Evolutionary conservation across 257 asterid genomes (phyloP), one percentile per base, ranked within the genome.

Genomic region (Solanum appendiculatum): DNA sequence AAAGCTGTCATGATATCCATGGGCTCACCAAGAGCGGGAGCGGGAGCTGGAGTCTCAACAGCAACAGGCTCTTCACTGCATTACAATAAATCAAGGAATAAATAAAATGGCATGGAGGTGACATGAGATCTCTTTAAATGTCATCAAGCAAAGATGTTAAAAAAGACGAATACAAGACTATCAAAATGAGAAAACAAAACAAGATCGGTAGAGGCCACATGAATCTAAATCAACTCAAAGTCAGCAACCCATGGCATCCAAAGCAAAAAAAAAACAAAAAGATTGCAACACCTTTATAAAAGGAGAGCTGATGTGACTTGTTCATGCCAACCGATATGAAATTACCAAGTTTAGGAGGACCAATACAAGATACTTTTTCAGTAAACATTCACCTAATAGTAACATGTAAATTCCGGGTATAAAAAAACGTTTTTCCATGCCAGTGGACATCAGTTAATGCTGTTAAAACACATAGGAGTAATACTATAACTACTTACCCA

Each of bases 1-100:
- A 93, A 72, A 27, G 94, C 96, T 78, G 92, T 93, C 94, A 91
- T 92, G 86, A 90, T 84, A 87, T 93, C 96, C 94, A 92, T 93
- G 10, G 94, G 94, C 88, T 93, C 96, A 58, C 96, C 96, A 72
- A 88, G 90, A 85, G 94, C 93, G 7, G 91, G 84, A 6, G 90
- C 82, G 0, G 84, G 90, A 23, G 92, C 96, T 5, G 93, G 90
- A 39, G 90, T 63, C 70, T 92, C 95, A 42, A 27, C 85, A 54
- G 54, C 91, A 78, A 82, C 89, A 74, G 80, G 93, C 85, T 91
- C 94, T 86, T 93, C 93, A 21, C 94, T 89, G 92, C 74, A 48
- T 81, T 48, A 48, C 68, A 46, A 27, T 29, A 29, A 48, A 6
- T 16, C 40, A 48, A 29, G 42, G 44, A 48, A 80, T 48, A 80